These are phyloP conservation scores for Suillus brevipes DNA, from an alignment of 768 basidiomycete species.

Conservation along the genomic window DNA sequence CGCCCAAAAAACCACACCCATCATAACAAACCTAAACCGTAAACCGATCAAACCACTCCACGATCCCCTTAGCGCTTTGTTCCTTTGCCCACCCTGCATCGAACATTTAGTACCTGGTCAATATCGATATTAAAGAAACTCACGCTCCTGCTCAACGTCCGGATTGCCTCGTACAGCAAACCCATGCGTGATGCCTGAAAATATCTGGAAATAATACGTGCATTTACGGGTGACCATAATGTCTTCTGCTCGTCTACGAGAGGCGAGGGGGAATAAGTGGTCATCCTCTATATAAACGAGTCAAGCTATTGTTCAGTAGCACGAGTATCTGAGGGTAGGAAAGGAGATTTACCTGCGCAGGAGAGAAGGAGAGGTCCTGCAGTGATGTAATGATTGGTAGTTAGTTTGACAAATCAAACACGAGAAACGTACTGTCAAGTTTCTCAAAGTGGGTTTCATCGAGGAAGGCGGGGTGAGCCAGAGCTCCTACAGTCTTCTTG, in stretches of 20 bases:
- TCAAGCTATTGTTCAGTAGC: background rate
- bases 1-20: background rate
- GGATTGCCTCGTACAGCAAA: constrained; percentile 22
- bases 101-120: background rate
- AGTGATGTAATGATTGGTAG: background rate
- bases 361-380: constrained; percentile 23
- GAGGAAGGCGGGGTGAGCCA: constrained; percentile 52
- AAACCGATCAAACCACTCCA: constrained; percentile 51
- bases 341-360: constrained; percentile 21
- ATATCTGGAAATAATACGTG: constrained; percentile 55
- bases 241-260: constrained; percentile 58
- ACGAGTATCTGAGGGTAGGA: background rate
- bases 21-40: background rate
- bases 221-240: constrained; percentile 49
- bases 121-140: background rate
- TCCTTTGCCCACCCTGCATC: constrained; percentile 58
- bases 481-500: constrained; percentile 33
- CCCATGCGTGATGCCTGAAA: constrained; percentile 40
- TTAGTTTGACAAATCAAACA: background rate
- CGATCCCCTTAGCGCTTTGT: constrained; percentile 49
- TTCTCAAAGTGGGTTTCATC: constrained; percentile 54
- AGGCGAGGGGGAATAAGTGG: constrained; percentile 45
- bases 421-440: constrained; percentile 39
- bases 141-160: constrained; percentile 19
- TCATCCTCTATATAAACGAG: constrained; percentile 43